Conservation (phyloP, 257 asterid species). For the Nicotiana attenuata region DNA sequence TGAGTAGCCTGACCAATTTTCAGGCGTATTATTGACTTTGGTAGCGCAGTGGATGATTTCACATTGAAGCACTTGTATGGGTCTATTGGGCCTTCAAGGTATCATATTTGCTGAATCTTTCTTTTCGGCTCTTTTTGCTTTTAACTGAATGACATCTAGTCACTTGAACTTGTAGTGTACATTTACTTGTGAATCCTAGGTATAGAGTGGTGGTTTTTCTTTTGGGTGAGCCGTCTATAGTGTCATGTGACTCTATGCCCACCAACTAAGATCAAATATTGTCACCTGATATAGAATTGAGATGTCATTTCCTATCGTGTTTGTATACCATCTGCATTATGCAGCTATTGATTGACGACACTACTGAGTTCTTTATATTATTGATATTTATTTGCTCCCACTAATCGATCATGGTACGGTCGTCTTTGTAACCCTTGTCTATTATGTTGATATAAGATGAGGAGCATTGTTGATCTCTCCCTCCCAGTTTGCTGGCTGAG, state of each 20-base stretch:
- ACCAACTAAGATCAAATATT: background rate
- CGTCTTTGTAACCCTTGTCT: background rate
- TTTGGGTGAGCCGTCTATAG: background rate
- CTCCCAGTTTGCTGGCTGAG: background rate
- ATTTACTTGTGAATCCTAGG: background rate
- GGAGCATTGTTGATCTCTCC: too few relatives aligned
- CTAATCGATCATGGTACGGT: background rate
- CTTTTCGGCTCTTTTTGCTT: background rate
- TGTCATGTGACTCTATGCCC: background rate
- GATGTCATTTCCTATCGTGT: background rate
- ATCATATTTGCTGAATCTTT: conserved; percentile 24
- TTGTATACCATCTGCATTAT: background rate
- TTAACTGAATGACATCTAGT: conserved; percentile 5
- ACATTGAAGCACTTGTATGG: conserved; percentile 87
- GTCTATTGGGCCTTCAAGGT: conserved; percentile 93
- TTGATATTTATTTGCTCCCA: background rate
- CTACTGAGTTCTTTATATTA: background rate
- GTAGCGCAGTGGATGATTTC: conserved; percentile 89
- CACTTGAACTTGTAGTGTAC: background rate
- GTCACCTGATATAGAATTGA: background rate
- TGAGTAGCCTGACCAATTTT: conserved; percentile 1
- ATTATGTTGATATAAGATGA: background rate
- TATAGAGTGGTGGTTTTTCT: background rate
- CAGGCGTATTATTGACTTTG: conserved; percentile 99
- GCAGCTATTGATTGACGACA: background rate